A percentile compares a stretch with the other conserved stretches of the same genome.
Conservation (phyloP, 2,329 filamentous ascomycete species). For the Ustulina deusta region DNA sequence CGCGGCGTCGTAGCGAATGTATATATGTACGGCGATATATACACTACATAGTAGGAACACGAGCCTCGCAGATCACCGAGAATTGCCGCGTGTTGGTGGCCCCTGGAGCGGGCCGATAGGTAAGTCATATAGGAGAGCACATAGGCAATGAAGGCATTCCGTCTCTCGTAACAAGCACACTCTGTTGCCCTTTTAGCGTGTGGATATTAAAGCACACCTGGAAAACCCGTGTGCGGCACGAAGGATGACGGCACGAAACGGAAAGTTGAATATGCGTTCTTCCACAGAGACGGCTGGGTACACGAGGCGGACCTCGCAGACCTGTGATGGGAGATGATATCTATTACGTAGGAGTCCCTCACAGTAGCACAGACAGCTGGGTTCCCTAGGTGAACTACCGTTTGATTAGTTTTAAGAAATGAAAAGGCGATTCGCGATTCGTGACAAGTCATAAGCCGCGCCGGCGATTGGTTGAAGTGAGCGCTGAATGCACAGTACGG, state of each 20-base stretch:
- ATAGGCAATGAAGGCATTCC: conserved; percentile 18
- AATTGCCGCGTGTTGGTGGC: conserved; percentile 26
- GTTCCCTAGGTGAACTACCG: conserved; percentile 34
- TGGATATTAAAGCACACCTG: conserved; percentile 10
- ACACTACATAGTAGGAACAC: too few relatives aligned
- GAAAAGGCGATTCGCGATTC: conserved; percentile 39
- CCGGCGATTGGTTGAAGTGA: conserved; percentile 37
- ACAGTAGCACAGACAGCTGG: conserved; percentile 43
- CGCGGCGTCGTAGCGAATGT: conserved; percentile 34
- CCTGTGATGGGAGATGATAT: conserved; percentile 19
- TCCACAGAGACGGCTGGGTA: conserved; percentile 39
- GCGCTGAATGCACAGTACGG: conserved; percentile 33
- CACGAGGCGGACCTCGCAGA: conserved; percentile 36
- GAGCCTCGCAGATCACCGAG: conserved; percentile 34
- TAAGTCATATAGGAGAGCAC: conserved; percentile 25
- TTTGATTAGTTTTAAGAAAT: conserved; percentile 27
- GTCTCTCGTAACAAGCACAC: conserved; percentile 15
- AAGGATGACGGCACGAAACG: conserved; percentile 32
- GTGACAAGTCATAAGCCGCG: conserved; percentile 38
- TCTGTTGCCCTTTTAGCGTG: conserved; percentile 16
- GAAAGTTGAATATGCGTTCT: conserved; percentile 32
- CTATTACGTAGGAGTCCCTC: conserved; percentile 13
- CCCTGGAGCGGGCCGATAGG: conserved; percentile 34
- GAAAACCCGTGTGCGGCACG: conserved; percentile 23
- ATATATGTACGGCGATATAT: conserved; percentile 35